phyloP scores from a whole-genome alignment of 2,329 filamentous ascomycete species.

The Colletotrichum agaves region DNA sequence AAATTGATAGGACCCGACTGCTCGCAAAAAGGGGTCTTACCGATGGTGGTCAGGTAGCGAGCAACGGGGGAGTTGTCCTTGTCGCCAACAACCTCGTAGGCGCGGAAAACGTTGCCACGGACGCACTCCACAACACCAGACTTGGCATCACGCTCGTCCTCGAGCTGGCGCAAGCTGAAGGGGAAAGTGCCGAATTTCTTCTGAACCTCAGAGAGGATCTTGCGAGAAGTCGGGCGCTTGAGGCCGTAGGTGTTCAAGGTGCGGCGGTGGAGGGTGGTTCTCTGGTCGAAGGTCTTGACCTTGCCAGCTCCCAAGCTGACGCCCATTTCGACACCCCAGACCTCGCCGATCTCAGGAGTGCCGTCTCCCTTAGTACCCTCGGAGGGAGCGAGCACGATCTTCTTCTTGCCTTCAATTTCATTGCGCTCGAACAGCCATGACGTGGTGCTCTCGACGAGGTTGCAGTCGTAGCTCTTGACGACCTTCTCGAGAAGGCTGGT shows the following conservation, averaged over 20 bases:
- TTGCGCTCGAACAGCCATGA: constrained; percentile 97
- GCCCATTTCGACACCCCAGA: constrained; percentile 98
- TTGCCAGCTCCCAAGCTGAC: constrained; percentile 92
- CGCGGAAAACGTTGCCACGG: constrained; percentile 88
- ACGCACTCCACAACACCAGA: constrained; percentile 96
- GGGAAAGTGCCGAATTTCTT: constrained; percentile 99
- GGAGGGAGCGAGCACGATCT: constrained; percentile 90
- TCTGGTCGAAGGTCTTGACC: constrained; percentile 89
- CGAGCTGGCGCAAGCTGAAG: constrained; percentile 96
- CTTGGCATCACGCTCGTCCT: constrained; percentile 97
- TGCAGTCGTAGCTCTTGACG: constrained; percentile 89
- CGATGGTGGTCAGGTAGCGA: constrained; percentile 89
- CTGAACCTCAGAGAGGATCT: constrained; percentile 92
- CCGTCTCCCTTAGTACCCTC: constrained; percentile 94
- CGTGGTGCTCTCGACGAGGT: constrained; percentile 96
- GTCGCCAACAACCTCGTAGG: constrained; percentile 96
- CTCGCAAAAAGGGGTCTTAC: constrained; percentile 66
- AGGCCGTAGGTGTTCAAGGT: constrained; percentile 91
- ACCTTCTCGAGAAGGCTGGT: constrained; percentile 90
- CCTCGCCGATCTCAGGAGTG: constrained; percentile 86
- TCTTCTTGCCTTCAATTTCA: constrained; percentile 97
- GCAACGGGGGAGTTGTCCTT: constrained; percentile 89
- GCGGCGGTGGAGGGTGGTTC: constrained; percentile 91
- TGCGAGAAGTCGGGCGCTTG: constrained; percentile 93
- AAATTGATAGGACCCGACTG: not conserved